Evolutionary conservation across 257 asterid genomes (phyloP).

Genomic region (Solanum ahanhuiri): DNA sequence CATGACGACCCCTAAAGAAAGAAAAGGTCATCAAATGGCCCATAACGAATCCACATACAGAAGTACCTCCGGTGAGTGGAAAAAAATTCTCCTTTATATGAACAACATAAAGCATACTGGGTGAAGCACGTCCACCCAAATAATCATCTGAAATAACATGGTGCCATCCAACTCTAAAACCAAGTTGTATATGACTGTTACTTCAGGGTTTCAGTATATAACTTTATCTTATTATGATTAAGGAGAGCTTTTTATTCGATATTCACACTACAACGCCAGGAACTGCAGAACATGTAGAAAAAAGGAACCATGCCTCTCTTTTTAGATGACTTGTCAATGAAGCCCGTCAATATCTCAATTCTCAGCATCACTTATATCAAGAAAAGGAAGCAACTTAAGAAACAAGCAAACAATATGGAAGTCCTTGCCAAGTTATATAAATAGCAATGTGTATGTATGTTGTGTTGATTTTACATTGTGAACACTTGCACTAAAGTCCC

Average conservation of each 20-base stretch:
- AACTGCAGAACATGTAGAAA: neutral
- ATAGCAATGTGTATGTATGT: neutral
- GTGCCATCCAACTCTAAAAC: neutral
- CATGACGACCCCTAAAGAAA: slow-evolving; percentile 88
- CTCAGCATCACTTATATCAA: neutral
- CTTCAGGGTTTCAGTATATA: neutral
- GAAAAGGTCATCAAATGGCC: neutral
- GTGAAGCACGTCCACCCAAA: neutral
- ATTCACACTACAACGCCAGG: neutral
- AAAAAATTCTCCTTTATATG: neutral
- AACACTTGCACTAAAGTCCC: neutral
- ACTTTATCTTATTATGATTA: neutral
- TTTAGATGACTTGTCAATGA: neutral
- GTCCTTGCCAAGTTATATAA: neutral
- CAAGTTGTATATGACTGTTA: neutral
- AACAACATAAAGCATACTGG: neutral
- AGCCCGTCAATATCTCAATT: neutral
- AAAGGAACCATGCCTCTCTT: neutral
- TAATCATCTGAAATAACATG: neutral
- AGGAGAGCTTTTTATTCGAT: neutral
- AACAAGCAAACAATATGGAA: neutral
- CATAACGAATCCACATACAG: neutral
- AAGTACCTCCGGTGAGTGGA: neutral
- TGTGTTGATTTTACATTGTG: neutral
- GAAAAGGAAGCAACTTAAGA: neutral